Percentiles rank a stretch among this genome's conserved stretches.
phyloP scores from a whole-genome alignment of 495 filamentous ascomycete species.

The Lepidopterella palustris region DNA sequence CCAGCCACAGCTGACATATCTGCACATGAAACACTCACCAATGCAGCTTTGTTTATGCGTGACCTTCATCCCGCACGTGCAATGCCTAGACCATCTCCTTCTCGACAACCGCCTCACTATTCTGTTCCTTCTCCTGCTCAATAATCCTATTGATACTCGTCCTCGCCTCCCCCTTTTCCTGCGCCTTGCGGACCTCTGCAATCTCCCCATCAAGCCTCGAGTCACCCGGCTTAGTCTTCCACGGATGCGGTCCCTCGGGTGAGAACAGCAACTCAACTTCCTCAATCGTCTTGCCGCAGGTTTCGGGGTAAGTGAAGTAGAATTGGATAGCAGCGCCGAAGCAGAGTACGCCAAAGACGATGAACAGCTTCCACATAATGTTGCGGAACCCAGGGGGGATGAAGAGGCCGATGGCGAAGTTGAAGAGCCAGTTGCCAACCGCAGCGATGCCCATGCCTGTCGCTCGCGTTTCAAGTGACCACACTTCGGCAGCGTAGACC shows the following conservation, averaged over 20 bases:
- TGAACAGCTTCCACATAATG: slow-evolving; percentile 65
- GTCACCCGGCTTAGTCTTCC: slow-evolving; percentile 54
- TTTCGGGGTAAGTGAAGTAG: slow-evolving; percentile 67
- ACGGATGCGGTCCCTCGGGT: slow-evolving; percentile 47
- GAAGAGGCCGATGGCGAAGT: slow-evolving; percentile 66
- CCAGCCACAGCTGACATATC: no score
- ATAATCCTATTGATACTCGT: slow-evolving; percentile 14
- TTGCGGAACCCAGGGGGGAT: slow-evolving; percentile 64
- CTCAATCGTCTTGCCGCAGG: slow-evolving; percentile 61
- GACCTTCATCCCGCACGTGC: no score
- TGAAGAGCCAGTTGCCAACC: slow-evolving; percentile 70
- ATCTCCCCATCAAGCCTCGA: slow-evolving; percentile 29
- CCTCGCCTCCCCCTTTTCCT: slow-evolving; percentile 18
- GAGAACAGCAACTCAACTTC: slow-evolving; percentile 61
- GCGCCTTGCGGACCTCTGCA: slow-evolving; percentile 18
- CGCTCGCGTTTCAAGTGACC: slow-evolving; percentile 66
- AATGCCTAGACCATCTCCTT: no score
- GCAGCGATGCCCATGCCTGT: slow-evolving; percentile 63
- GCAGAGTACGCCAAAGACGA: slow-evolving; percentile 70
- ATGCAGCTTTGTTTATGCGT: no score
- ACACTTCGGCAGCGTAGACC: slow-evolving; percentile 73
- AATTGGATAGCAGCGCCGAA: slow-evolving; percentile 56
- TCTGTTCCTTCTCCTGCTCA: slow-evolving; percentile 11
- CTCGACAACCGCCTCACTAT: not conserved
- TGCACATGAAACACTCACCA: no score